phyloP scores from a whole-genome alignment of 176 grass and related monocot species.

The Neostapfia colusana region DNA sequence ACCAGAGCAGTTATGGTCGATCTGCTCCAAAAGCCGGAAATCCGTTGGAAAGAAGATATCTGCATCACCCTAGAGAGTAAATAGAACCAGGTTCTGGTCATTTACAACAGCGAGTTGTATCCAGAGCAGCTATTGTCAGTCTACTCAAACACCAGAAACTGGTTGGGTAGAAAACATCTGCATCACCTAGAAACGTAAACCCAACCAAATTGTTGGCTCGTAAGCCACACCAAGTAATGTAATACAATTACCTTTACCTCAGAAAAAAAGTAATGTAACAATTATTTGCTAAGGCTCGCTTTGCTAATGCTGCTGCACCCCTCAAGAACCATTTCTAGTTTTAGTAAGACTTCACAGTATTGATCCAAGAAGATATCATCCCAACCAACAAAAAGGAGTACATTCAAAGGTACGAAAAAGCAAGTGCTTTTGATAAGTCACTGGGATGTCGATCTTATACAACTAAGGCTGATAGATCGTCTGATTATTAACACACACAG shows the following conservation, averaged over 20 bases:
- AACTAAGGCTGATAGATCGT: neutral
- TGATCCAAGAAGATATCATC: neutral
- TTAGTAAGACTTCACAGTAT: neutral
- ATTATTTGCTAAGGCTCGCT: neutral
- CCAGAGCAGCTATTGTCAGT: neutral
- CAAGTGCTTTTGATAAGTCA: neutral
- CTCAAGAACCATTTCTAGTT: neutral
- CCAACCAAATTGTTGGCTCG: neutral
- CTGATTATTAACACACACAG: neutral
- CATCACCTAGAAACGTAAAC: neutral
- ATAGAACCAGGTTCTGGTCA: conserved; percentile 31
- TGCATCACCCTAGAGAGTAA: conserved; percentile 69
- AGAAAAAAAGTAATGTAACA: neutral
- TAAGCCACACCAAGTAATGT: neutral
- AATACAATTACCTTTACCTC: neutral
- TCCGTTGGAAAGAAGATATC: conserved; percentile 97
- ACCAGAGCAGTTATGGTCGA: conserved; percentile 81
- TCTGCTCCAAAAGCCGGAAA: conserved; percentile 80
- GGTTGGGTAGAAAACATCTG: neutral
- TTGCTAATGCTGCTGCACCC: neutral
- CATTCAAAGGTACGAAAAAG: neutral
- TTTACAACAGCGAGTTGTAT: neutral
- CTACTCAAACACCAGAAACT: neutral
- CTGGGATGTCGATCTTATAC: neutral
- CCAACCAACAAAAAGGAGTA: neutral